A percentile compares a stretch with the other conserved stretches of the same genome.
Evolutionary conservation across 495 filamentous ascomycete genomes (phyloP).

Genomic region (Barbatosphaeria neglecta): DNA sequence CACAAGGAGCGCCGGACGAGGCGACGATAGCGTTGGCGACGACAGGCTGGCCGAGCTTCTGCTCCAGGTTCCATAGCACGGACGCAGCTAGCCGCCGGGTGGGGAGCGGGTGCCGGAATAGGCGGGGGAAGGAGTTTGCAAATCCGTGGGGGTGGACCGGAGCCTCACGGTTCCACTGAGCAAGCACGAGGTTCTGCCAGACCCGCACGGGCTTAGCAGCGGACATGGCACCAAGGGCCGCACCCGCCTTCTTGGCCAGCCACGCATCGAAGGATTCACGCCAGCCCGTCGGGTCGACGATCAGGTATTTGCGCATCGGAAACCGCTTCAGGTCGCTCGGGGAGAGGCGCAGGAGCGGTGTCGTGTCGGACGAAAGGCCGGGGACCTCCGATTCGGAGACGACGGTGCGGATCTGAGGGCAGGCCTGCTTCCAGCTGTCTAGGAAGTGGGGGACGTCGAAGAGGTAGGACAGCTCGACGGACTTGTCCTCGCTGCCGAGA

Average conservation of each 20-base stretch:
- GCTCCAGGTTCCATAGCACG: slow-evolving; percentile 2
- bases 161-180: slow-evolving; percentile 1
- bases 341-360: slow-evolving; percentile 5
- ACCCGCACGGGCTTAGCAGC: not conserved
- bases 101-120: not conserved
- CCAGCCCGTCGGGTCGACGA: slow-evolving; percentile 12
- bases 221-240: slow-evolving; percentile 1
- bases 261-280: slow-evolving; percentile 9
- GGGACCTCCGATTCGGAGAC: slow-evolving; percentile 7
- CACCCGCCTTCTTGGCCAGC: slow-evolving; percentile 8
- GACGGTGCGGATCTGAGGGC: slow-evolving; percentile 9
- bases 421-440: slow-evolving; percentile 1
- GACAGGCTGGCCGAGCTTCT: not conserved
- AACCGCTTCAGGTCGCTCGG: slow-evolving; percentile 8
- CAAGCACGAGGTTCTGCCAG: slow-evolving; percentile 2
- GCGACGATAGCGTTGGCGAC: not conserved
- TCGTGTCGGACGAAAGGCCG: not conserved
- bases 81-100: not conserved
- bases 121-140: slow-evolving; percentile 5
- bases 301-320: slow-evolving; percentile 8
- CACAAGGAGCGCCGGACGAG: not conserved
- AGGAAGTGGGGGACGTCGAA: not conserved
- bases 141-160: not conserved
- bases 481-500: not conserved
- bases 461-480: slow-evolving; percentile 1